Conservation (phyloP, 768 basidiomycete species). For the Boletus vinaceobasis region DNA sequence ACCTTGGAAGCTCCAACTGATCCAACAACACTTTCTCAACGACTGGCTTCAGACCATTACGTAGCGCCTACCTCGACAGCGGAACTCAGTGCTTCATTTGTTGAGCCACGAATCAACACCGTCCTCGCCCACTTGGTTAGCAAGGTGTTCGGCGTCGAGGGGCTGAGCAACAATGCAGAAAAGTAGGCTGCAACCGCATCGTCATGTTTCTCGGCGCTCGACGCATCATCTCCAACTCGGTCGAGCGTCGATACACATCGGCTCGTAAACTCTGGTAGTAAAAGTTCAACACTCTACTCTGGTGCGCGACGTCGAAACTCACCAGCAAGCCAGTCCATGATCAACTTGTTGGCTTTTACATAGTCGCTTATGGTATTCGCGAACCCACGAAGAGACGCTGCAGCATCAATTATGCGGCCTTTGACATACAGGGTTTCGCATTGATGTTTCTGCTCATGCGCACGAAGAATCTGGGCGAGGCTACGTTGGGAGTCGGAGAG, state of each 20-base stretch:
- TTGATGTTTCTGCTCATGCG: constrained; percentile 1
- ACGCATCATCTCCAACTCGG: not conserved
- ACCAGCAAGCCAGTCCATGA: constrained; percentile 7
- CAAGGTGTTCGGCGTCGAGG: not conserved
- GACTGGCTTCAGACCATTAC: fast-evolving
- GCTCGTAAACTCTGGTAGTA: not conserved
- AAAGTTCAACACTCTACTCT: not conserved
- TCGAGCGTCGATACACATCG: not conserved
- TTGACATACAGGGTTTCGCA: constrained; percentile 3
- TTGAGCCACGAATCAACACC: not conserved
- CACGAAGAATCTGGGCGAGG: not conserved
- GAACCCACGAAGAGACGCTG: not conserved
- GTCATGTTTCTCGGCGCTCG: not conserved
- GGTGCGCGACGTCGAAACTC: not conserved
- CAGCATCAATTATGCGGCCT: not conserved
- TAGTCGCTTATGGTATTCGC: not conserved
- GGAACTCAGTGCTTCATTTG: not conserved
- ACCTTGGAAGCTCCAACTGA: constrained; percentile 1
- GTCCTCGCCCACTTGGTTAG: not conserved
- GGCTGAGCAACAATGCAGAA: not conserved
- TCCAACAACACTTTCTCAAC: not conserved
- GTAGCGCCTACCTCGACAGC: not conserved
- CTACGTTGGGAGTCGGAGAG: not conserved
- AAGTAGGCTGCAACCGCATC: not conserved
- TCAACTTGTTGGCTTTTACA: not conserved